Base-by-base conservation (phyloP, 768 basidiomycete genomes). In the Lentinula sp. region DNA sequence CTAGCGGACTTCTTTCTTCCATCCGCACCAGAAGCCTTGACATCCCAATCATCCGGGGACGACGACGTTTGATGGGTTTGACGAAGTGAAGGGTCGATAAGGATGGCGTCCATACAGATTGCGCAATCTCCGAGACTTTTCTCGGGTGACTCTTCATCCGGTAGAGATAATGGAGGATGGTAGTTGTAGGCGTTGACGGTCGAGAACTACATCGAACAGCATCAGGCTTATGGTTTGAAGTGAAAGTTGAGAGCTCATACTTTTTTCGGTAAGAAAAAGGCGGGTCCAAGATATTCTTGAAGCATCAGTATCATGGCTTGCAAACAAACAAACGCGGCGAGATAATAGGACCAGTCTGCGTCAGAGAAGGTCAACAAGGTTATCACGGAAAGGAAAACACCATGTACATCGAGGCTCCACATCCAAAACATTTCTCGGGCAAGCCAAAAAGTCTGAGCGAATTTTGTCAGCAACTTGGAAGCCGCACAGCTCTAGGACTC, bases 91-190 rank as follows among this genome's bases (percentile, higher is more conserved):
- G 80, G 74, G 48, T 85, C 81, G 28, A 83, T 70, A 43, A 83
- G 67, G 64, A 95, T 95, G 4, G 85, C 81, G 61, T 96, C 94
- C 92, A 96, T 95, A 67, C 94, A 96, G 57, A 97, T 95, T 5
- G 92, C 84, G 66, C 94, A 97, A 69, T 95, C 92, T 6, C 91
- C 93, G 15, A 93, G 74, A 2, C 88, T 82, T 64, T 87, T 84
- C 49, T 88, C 87, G 1, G 87, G 86, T 2, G 89, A 80, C 70
- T 94, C 92, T 0, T 88, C 70, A 67, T 93, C 90, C 0, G 86
- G 79, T 1, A 82, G 64, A 0, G 91, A 88, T 42, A 96, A 74
- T 2, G 80, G 77, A 6, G 93, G 94, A 70, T 95, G 94, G 67
- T 96, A 97, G 69, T 96, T 84, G 73, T 95, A 92, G 16, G 77